phyloP scores from a whole-genome alignment of 2,329 filamentous ascomycete genomes.

The Colletotrichum nymphaeae region DNA sequence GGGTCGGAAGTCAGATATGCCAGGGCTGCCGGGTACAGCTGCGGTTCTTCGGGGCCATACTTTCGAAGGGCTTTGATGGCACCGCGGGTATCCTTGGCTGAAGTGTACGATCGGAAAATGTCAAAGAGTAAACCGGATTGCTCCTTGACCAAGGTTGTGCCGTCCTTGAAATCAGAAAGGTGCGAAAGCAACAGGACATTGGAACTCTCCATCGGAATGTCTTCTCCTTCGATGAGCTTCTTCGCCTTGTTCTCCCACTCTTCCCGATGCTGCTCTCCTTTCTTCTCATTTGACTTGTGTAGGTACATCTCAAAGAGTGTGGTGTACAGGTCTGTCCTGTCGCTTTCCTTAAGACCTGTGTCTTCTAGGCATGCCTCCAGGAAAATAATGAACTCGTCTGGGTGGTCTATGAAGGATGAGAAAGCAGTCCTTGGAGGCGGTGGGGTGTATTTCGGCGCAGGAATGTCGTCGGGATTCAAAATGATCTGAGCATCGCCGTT shows the following conservation, averaged over 20 bases:
- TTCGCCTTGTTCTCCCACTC: slow-evolving; percentile 94
- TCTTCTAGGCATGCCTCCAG: slow-evolving; percentile 88
- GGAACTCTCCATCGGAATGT: slow-evolving; percentile 90
- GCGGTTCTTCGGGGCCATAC: slow-evolving; percentile 91
- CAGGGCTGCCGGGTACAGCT: slow-evolving; percentile 91
- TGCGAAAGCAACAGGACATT: slow-evolving; percentile 94
- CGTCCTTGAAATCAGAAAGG: slow-evolving; percentile 88
- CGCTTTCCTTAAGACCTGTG: slow-evolving; percentile 74
- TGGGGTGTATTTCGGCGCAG: slow-evolving; percentile 73
- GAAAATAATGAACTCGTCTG: slow-evolving; percentile 91
- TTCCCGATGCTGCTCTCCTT: slow-evolving; percentile 72
- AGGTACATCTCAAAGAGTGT: slow-evolving; percentile 99
- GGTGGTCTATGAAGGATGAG: slow-evolving; percentile 94
- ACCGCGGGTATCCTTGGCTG: slow-evolving; percentile 89
- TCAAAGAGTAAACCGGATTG: slow-evolving; percentile 92
- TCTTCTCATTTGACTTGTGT: slow-evolving; percentile 83
- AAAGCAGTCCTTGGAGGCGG: slow-evolving; percentile 91
- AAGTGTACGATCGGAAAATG: slow-evolving; percentile 96
- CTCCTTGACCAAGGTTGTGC: slow-evolving; percentile 92
- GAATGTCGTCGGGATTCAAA: slow-evolving; percentile 58
- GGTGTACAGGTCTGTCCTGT: slow-evolving; percentile 89
- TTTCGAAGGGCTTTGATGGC: slow-evolving; percentile 91
- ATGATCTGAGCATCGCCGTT: slow-evolving; percentile 60
- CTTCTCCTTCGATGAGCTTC: slow-evolving; percentile 83
- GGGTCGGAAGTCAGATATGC: slow-evolving; percentile 93